Evolutionary conservation across 2,329 filamentous ascomycete species (phyloP).

Genomic region (Ascomycota sp.): DNA sequence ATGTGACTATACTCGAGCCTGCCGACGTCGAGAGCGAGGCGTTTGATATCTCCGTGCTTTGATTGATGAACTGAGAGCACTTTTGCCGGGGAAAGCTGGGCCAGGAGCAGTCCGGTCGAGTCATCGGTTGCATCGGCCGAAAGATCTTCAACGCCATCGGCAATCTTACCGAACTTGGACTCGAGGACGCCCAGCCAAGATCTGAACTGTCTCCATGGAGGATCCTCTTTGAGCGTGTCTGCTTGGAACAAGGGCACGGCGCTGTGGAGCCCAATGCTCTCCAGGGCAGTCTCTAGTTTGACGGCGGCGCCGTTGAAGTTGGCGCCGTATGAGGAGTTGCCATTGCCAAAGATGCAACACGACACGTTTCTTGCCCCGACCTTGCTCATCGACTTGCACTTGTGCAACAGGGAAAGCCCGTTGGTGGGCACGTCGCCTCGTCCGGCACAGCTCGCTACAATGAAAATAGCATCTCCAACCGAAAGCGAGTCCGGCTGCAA

Average conservation of each 20-base stretch:
- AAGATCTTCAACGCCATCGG: background rate
- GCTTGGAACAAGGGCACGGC: background rate
- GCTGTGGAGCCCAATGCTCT: background rate
- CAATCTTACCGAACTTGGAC: background rate
- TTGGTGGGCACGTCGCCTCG: conserved; percentile 1
- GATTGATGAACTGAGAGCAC: background rate
- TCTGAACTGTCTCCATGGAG: conserved; percentile 1
- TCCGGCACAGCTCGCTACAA: conserved; percentile 1
- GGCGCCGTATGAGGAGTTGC: conserved; percentile 1
- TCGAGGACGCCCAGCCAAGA: background rate
- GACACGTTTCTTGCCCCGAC: background rate
- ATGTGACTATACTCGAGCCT: conserved; percentile 1
- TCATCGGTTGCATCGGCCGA: background rate
- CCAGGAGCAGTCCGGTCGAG: background rate
- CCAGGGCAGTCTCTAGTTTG: background rate
- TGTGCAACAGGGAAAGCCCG: background rate
- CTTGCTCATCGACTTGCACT: background rate
- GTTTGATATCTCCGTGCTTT: background rate
- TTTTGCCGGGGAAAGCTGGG: conserved; percentile 1
- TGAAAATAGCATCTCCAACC: conserved; percentile 1
- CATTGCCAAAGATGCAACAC: conserved; percentile 1
- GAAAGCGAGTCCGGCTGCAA: background rate
- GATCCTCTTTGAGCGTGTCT: conserved; percentile 1
- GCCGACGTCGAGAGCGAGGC: conserved; percentile 1
- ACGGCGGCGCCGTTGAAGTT: conserved; percentile 1